Conservation (phyloP, 108 stramenopile species). For the Cyclotella distinguenda region DNA sequence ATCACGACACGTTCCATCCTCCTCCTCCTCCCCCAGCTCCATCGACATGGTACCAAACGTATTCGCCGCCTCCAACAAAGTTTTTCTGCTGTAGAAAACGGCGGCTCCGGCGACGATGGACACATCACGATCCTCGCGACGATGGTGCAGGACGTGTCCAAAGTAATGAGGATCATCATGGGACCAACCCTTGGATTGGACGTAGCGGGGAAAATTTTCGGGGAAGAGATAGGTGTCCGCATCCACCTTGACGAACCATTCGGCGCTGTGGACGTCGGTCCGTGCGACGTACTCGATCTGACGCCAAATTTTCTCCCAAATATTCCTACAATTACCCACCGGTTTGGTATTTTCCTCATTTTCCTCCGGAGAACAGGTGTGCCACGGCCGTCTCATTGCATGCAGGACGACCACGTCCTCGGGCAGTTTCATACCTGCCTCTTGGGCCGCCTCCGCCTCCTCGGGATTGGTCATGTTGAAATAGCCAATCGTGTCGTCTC, state of each 20-base stretch:
- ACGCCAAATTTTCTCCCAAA: conserved; percentile 48
- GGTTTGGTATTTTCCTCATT: neutral
- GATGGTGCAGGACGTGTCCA: conserved; percentile 42
- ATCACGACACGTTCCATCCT: conserved; percentile 46
- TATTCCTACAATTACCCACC: conserved; percentile 34
- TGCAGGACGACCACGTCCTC: conserved; percentile 25
- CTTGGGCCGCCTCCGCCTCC: neutral
- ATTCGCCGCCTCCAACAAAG: conserved; percentile 22
- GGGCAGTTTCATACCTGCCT: conserved; percentile 21
- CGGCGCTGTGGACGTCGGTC: conserved; percentile 20
- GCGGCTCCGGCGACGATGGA: conserved; percentile 38
- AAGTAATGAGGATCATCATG: conserved; percentile 41
- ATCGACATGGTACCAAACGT: conserved; percentile 29
- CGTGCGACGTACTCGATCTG: conserved; percentile 31
- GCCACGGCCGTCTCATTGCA: conserved; percentile 35
- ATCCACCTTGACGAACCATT: conserved; percentile 45
- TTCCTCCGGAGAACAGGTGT: neutral
- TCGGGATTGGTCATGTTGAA: neutral
- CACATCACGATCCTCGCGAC: conserved; percentile 20
- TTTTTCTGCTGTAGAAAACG: conserved; percentile 32
- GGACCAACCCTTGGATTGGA: conserved; percentile 18
- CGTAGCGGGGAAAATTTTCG: conserved; percentile 32
- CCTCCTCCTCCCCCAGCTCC: conserved; percentile 33
- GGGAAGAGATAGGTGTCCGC: conserved; percentile 44
- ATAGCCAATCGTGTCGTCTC: neutral